Base-by-base conservation (phyloP, 208 protist species). In the Wallacemonas rigidus region DNA sequence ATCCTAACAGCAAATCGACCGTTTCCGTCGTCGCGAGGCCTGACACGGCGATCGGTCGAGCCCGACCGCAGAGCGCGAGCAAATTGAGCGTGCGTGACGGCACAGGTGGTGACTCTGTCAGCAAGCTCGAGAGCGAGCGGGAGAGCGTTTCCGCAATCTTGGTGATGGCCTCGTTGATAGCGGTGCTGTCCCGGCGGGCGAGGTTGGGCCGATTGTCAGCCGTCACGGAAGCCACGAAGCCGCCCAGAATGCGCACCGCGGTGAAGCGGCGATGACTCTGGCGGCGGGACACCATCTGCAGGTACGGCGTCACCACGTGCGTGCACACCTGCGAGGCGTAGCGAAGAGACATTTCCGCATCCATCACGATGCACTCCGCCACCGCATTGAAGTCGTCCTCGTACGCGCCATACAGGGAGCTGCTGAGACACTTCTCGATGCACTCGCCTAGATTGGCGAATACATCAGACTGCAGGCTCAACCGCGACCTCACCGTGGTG, bases 31-130 rank as follows among this genome's bases (percentile, higher is more conserved):
- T 87, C 35, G 82, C 77, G 35, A 88, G 58, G 26, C 45, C 48
- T 9, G 76, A 44, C 57, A 94, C 69, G 41, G 71, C 51, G 14
- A 67, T 77, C 14, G 84, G 76, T 50, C 81, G 67, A 55, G 87
- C 86, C 67, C 92, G 85, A 15, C 79, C 83, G 68, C 85, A 94
- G 39, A 79, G 79, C 2, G 81, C 70, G 6, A 98, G 73, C 6
- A 98, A 75, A n/a, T 93, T 90, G 55, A 97, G 74, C 11, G 88
- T 87, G 71, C 92, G 90, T 35, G 89, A 83, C 1, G 95, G 95
- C 12, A 96, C 91, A 7, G 93, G 93, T 43, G 89, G 85, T 41
- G 72, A 81, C 56, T 95, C 89, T 4, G 70, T 75, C 58, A 98
- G 74, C 36, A 98, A 79, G 43, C 55, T 72, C 1, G 81, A 64